A percentile compares a stretch with the other conserved stretches of the same genome.
Evolutionary conservation across 169 alveolate species (phyloP).

Genomic region (Cryptosporidium andersoni): DNA sequence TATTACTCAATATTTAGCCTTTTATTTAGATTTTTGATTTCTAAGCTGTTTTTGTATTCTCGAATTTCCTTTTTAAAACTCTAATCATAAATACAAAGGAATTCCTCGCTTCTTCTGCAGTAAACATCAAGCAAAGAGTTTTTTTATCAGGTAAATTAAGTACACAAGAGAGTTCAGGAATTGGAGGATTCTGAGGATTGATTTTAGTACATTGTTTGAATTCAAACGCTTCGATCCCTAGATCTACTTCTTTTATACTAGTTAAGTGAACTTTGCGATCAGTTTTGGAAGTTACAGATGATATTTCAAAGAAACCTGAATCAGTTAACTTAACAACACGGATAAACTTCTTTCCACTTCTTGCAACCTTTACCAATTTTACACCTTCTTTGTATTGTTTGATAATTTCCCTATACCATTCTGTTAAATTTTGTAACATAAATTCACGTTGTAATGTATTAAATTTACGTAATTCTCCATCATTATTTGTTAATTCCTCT

Average conservation of each 20-base stretch:
- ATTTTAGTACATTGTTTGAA: constrained; percentile 36
- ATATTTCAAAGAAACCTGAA: constrained; percentile 68
- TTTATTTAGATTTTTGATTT: not conserved
- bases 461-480: constrained; percentile 22
- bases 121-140: constrained; percentile 56
- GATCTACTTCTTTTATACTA: constrained; percentile 32
- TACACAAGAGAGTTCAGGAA: constrained; percentile 62
- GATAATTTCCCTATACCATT: constrained; percentile 74
- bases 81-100: constrained; percentile 67
- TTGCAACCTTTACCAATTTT: constrained; percentile 74
- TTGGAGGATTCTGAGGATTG: constrained; percentile 58
- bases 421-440: constrained; percentile 72
- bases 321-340: constrained; percentile 73
- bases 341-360: constrained; percentile 75
- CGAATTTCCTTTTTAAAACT: constrained; percentile 61
- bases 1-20: no score
- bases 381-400: constrained; percentile 75
- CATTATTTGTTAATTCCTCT: constrained; percentile 6
- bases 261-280: constrained; percentile 69
- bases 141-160: constrained; percentile 51
- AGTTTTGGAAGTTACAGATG: constrained; percentile 62
- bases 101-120: constrained; percentile 68
- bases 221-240: constrained; percentile 59
- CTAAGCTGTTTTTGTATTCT: constrained; percentile 3
- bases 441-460: constrained; percentile 75